Evolutionary conservation across 768 basidiomycete genomes (phyloP).

Genomic region (Phanerodontia chrysosporium): DNA sequence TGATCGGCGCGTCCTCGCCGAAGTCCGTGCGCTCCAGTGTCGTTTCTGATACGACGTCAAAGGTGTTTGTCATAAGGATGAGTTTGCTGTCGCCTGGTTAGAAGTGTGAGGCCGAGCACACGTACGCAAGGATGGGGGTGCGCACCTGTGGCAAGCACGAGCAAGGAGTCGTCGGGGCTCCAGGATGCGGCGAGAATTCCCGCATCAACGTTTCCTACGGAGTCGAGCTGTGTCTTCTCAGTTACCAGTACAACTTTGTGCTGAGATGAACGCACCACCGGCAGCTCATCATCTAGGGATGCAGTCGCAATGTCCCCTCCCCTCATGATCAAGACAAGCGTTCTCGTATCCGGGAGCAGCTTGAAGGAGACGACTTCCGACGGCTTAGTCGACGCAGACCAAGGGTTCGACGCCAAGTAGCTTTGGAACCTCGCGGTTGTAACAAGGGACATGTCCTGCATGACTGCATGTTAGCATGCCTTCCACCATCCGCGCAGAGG

Average conservation of each 20-base stretch:
- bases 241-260: not conserved
- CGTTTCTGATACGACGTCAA: slow-evolving; percentile 83
- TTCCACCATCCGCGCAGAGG: not conserved
- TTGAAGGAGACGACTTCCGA: slow-evolving; percentile 58
- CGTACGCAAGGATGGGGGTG: not conserved
- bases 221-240: slow-evolving; percentile 60
- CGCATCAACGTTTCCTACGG: slow-evolving; percentile 83
- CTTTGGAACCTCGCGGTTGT: slow-evolving; percentile 14
- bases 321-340: slow-evolving; percentile 61
- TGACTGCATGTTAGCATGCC: not conserved
- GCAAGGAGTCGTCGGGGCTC: slow-evolving; percentile 89
- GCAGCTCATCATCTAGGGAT: slow-evolving; percentile 45
- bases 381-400: slow-evolving; percentile 12
- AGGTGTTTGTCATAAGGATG: slow-evolving; percentile 82
- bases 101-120: not conserved
- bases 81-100: slow-evolving; percentile 67
- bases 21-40: slow-evolving; percentile 71
- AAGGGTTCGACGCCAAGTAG: slow-evolving; percentile 18
- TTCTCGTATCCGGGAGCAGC: slow-evolving; percentile 68
- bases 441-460: slow-evolving; percentile 12
- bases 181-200: slow-evolving; percentile 82
- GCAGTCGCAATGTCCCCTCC: slow-evolving; percentile 82
- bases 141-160: slow-evolving; percentile 77
- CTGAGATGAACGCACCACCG: slow-evolving; percentile 34
- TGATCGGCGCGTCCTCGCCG: slow-evolving; percentile 89